A percentile compares a stretch with the other conserved stretches of the same genome.
These are phyloP conservation scores for Zychaea mexicana DNA, from an alignment of 371 early-diverging fungal genomes.

Conservation along the genomic window DNA sequence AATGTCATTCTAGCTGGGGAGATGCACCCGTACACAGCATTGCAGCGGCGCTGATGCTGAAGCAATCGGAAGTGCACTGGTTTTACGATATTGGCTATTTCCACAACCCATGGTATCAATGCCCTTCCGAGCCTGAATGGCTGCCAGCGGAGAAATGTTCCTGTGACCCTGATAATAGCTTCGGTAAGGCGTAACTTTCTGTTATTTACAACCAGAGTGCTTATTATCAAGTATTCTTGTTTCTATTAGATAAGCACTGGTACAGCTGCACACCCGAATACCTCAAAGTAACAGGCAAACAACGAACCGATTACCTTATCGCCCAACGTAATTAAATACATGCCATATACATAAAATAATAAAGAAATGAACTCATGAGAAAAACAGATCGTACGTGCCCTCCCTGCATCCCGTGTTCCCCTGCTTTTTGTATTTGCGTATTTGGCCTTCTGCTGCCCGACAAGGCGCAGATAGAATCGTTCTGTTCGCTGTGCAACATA, in stretches of 20 bases:
- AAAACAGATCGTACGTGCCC: no score
- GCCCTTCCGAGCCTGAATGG: constrained; percentile 62
- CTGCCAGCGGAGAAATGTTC: constrained; percentile 54
- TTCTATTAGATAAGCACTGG: constrained; percentile 16
- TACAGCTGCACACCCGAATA: constrained; percentile 21
- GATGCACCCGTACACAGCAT: constrained; percentile 96
- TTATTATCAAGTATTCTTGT: neutral
- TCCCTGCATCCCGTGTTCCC: no score
- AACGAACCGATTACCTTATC: constrained; percentile 11
- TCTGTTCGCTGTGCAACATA: no score
- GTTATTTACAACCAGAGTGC: neutral
- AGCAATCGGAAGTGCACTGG: constrained; percentile 78
- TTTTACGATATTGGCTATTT: constrained; percentile 87
- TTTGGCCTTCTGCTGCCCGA: no score
- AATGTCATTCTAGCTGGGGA: constrained; percentile 72
- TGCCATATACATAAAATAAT: neutral
- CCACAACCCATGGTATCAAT: constrained; percentile 71
- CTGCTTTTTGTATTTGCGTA: no score
- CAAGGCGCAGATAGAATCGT: no score
- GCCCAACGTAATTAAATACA: constrained; percentile 4
- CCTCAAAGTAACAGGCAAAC: constrained; percentile 14
- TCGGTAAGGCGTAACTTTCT: constrained; percentile 34
- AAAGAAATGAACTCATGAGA: no score
- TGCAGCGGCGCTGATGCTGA: constrained; percentile 72
- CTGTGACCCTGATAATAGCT: constrained; percentile 56